Evolutionary conservation across 2,329 filamentous ascomycete genomes (phyloP).

Genomic region (Trichoderma sp.): DNA sequence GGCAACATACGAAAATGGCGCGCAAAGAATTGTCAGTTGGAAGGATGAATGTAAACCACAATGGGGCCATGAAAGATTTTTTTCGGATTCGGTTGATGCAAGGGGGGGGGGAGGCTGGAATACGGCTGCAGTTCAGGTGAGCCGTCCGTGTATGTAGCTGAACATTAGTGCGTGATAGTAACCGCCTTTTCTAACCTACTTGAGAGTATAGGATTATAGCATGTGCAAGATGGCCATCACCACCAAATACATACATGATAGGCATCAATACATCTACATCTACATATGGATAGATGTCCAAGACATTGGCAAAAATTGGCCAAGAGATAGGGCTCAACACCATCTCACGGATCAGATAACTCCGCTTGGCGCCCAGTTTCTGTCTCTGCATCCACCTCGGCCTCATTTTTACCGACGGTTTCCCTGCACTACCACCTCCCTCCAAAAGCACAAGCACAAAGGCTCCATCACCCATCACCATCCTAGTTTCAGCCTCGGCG

Average conservation of each 20-base stretch:
- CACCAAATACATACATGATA: background rate
- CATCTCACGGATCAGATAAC: background rate
- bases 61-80: background rate
- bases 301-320: background rate
- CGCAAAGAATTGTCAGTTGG: constrained; percentile 1
- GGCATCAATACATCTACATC: background rate
- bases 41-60: background rate
- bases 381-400: background rate
- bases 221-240: background rate
- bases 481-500: background rate
- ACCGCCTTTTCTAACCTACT: too few species aligned
- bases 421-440: background rate
- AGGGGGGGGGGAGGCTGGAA: background rate
- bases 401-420: background rate
- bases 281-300: background rate
- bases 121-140: background rate
- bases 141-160: background rate
- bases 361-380: background rate
- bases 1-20: background rate
- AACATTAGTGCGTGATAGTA: background rate
- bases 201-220: too few species aligned
- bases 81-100: background rate
- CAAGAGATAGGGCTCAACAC: background rate
- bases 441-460: background rate
- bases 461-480: background rate